Evolutionary conservation across 345 rosid genomes (phyloP).

Genomic region (Salix brachista): DNA sequence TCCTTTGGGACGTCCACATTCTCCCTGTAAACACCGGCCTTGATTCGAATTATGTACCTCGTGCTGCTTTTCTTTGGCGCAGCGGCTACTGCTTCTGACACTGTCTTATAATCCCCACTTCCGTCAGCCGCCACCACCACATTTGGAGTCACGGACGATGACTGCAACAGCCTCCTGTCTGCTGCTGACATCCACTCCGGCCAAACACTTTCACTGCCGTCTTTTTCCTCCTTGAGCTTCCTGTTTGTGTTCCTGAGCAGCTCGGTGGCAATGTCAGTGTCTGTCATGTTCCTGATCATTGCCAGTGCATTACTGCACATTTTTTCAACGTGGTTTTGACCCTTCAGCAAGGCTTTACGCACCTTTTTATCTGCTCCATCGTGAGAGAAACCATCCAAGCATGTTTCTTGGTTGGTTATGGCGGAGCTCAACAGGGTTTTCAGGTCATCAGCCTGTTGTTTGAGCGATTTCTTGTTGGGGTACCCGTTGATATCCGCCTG

Average conservation of each 20-base stretch:
- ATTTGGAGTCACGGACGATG: slow-evolving; percentile 47
- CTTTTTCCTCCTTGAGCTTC: slow-evolving; percentile 38
- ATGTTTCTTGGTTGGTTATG: slow-evolving; percentile 83
- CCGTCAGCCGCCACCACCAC: slow-evolving; percentile 85
- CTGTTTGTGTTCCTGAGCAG: slow-evolving; percentile 24
- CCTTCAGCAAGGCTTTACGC: slow-evolving; percentile 33
- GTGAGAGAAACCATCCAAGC: slow-evolving; percentile 82
- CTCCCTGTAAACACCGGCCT: slow-evolving; percentile 72
- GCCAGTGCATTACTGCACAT: slow-evolving; percentile 65
- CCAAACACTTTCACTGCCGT: slow-evolving; percentile 33
- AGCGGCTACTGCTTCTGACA: slow-evolving; percentile 63
- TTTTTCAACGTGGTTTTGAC: slow-evolving; percentile 44
- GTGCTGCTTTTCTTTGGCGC: slow-evolving; percentile 61
- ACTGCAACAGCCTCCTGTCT: slow-evolving; percentile 68
- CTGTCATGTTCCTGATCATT: slow-evolving; percentile 67
- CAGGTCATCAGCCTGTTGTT: slow-evolving; percentile 70
- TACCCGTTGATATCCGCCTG: slow-evolving; percentile 52
- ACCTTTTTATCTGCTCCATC: slow-evolving; percentile 47
- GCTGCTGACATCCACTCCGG: slow-evolving; percentile 68
- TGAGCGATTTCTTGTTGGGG: slow-evolving; percentile 58
- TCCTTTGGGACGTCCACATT: slow-evolving; percentile 69
- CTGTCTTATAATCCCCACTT: slow-evolving; percentile 57
- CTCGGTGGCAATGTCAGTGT: slow-evolving; percentile 48
- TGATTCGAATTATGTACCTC: slow-evolving; percentile 63
- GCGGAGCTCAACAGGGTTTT: slow-evolving; percentile 79